Evolutionary conservation across 2,329 filamentous ascomycete genomes (phyloP).

Genomic region (Sporothrix pallida): DNA sequence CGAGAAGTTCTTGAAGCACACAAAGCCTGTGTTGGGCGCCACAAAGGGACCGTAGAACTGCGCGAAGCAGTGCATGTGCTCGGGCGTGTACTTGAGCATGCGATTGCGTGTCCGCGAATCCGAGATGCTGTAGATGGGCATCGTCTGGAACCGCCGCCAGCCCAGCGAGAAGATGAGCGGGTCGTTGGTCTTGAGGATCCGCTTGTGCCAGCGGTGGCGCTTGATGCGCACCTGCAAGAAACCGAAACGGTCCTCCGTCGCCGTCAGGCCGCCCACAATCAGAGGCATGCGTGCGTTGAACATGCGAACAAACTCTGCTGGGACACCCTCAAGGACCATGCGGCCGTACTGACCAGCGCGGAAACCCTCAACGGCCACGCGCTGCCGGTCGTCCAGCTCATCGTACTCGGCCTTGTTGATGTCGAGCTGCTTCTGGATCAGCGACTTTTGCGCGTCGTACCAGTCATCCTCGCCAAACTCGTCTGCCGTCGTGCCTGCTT

Average conservation of each 20-base stretch:
- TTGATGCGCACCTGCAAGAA: constrained; percentile 97
- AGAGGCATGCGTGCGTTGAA: constrained; percentile 85
- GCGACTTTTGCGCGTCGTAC: constrained; percentile 96
- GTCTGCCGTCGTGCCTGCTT: constrained; percentile 64
- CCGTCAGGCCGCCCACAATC: constrained; percentile 86
- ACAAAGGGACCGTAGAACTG: constrained; percentile 95
- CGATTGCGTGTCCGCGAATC: constrained; percentile 92
- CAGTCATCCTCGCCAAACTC: constrained; percentile 98
- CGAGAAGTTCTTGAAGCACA: constrained; percentile 87
- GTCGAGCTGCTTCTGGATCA: constrained; percentile 91
- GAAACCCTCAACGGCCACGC: constrained; percentile 85
- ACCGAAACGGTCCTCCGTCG: constrained; percentile 94
- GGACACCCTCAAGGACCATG: constrained; percentile 85
- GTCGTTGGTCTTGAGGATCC: constrained; percentile 97
- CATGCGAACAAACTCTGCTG: constrained; percentile 82
- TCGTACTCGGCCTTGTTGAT: constrained; percentile 97
- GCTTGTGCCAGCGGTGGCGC: constrained; percentile 98
- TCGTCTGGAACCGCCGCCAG: constrained; percentile 91
- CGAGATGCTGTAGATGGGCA: constrained; percentile 92
- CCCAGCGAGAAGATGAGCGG: constrained; percentile 96
- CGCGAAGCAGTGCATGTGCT: constrained; percentile 98
- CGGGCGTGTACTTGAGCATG: constrained; percentile 98
- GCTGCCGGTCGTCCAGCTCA: constrained; percentile 80
- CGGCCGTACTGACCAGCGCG: constrained; percentile 92
- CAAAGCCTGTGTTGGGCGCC: constrained; percentile 94